Base-by-base conservation (phyloP, 768 basidiomycete species). In the Fomitopsis pulvina region DNA sequence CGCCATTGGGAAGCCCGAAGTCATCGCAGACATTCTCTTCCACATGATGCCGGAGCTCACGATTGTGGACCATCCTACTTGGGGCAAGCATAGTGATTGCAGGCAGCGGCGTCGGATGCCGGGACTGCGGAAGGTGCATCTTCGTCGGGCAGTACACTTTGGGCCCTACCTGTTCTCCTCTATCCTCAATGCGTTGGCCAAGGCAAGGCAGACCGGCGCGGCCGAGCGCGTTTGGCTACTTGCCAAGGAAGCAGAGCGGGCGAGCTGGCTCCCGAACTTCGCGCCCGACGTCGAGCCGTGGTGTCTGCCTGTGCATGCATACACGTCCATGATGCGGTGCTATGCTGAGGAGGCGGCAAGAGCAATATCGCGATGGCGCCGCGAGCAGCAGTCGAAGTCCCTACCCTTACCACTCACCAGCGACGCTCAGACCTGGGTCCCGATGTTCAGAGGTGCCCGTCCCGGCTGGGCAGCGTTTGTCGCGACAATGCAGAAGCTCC, bases 281-380 rank as follows among this genome's bases (percentile, higher is more conserved):
- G 54, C 56, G 8, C 53, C 61, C 14, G 57, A 57, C 16, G 53
- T 65, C 21, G 40, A 53, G 20, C 79, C 83, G 0, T 92, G 88
- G 88, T 71, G 71, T 47, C 65, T 91, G 18, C 78, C 81, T 7
- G 66, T 81, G 2, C 71, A 81, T 8, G 80, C 84, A 1, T 91
- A 87, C 61, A 90, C 85, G 1, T 66, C 77, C 43, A 87, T 90
- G 80, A 61, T 92, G 49, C 72, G 80, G 41, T 68, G 77, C 27
- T 88, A 85, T 53, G 74, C 68, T 1, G 57, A 61, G 3, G 74
- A 78, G 60, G 73, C 71, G n/a, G 63, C 59, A 39, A 63, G 61
- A 54, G 64, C 52, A 41, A 50, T 55, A 39, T 41, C 52, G 55
- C 40, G 54, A 39, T 51, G 53, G 12, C 21, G 52, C 26, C 54